Evolutionary conservation across 306 rosid genomes (phyloP), one percentile per base, ranked within the genome.

Genomic region (Comarum palustre): DNA sequence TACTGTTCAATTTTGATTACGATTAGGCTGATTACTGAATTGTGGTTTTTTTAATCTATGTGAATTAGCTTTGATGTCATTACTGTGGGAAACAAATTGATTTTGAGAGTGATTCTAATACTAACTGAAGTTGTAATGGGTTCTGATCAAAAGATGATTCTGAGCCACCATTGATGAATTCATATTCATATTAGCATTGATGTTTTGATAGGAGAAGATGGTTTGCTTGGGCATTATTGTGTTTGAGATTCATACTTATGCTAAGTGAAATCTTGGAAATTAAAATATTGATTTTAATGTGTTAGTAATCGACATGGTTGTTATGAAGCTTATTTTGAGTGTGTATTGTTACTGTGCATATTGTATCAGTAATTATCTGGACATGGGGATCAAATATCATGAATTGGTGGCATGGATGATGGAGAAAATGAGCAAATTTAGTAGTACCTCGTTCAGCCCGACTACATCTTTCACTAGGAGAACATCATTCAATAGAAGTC

Each of bases 401-500:
- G 70, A 46, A 14, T 61, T 67, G 68, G 60, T 55, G 68, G 79
- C 31, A 57, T 84, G 77, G 77, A 63, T 79, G 82, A 63, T 77
- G 61, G 76, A 77, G 16, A 89, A 47, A 75, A 86, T 86, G 91
- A 86, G 66, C 80, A 80, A 77, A 73, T 69, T 77, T 58, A 82
- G 80, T 72, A 89, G 15, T 78, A 25, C 66, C 50, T 73, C 75
- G 6, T 38, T 73, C 47, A 79, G 74, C 13, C 71, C 6, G 24
- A 32, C 66, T 78, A n/a, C 66, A 73, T 79, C 78, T 11, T 38
- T 59, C 57, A 78, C 60, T 19, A 60, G 81, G 34, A 81, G 78
- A 72, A 58, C 77, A 42, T 86, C 91, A 31, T 61, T 82, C 62
- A 75, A 73, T 73, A 79, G 80, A 55, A 78, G 57, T 60, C 5